These are phyloP conservation scores for Plantago coronopus DNA, from an alignment of 305 asterid genomes.

Conservation along the genomic window DNA sequence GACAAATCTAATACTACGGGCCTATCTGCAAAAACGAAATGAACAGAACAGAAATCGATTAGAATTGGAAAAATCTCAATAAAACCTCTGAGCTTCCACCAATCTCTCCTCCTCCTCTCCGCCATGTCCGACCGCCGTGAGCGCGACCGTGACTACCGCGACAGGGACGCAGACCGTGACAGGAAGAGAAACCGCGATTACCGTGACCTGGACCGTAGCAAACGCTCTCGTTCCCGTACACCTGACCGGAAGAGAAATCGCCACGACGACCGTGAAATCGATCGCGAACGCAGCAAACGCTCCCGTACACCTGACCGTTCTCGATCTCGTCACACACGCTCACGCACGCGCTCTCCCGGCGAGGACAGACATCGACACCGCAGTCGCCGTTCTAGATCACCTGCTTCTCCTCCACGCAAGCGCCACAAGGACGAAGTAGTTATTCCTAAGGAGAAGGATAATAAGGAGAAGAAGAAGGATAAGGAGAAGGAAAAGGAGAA, in stretches of 20 bases:
- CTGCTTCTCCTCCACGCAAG: constrained; percentile 52
- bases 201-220: constrained; percentile 42
- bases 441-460: constrained; percentile 37
- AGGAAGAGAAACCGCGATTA: constrained; percentile 40
- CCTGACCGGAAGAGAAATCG: constrained; percentile 72
- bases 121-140: constrained; percentile 65
- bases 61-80: too few relatives aligned
- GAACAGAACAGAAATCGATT: not conserved
- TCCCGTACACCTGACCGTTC: constrained; percentile 22
- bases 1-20: not conserved
- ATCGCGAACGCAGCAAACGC: constrained; percentile 37
- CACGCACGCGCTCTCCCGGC: constrained; percentile 38
- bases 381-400: constrained; percentile 1
- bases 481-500: constrained; percentile 49
- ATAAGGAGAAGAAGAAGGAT: constrained; percentile 35
- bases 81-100: constrained; percentile 1
- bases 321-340: constrained; percentile 31
- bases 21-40: not conserved
- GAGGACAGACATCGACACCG: constrained; percentile 22
- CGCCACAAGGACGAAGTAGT: constrained; percentile 64
- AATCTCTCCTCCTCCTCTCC: constrained; percentile 16
- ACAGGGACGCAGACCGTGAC: constrained; percentile 36
- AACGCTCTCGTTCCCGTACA: constrained; percentile 56
- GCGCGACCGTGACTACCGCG: constrained; percentile 31
- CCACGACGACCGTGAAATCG: constrained; percentile 55